phyloP scores from a whole-genome alignment of 164 flowering plant genomes.

The grape (Vitis vinifera) region ASM3070453v1 NC_081819.1:17585001-17585500 shows the following conservation, averaged over 20 bases:
- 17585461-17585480: no score
- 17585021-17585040: slow-evolving; percentile 13
- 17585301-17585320: no score
- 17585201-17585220: slow-evolving; percentile 47
- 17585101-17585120: slow-evolving; percentile 91
- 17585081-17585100: slow-evolving; percentile 64
- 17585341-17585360: no score
- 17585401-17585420: no score
- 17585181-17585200: slow-evolving; percentile 80
- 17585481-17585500: no score
- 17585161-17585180: slow-evolving; percentile 61
- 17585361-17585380: no score
- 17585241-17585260: not conserved
- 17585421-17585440: no score
- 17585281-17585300: not conserved
- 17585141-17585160: slow-evolving; percentile 64
- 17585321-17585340: no score
- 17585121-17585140: slow-evolving; percentile 72
- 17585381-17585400: no score
- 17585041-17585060: slow-evolving; percentile 15
- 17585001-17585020: slow-evolving; percentile 9
- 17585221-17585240: slow-evolving; percentile 8
- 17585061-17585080: slow-evolving; percentile 85
- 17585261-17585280: not conserved
- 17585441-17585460: no score